Conservation (phyloP, 1,284 basidiomycete species). For the Xerocomus cyaneibrunnescens region DNA sequence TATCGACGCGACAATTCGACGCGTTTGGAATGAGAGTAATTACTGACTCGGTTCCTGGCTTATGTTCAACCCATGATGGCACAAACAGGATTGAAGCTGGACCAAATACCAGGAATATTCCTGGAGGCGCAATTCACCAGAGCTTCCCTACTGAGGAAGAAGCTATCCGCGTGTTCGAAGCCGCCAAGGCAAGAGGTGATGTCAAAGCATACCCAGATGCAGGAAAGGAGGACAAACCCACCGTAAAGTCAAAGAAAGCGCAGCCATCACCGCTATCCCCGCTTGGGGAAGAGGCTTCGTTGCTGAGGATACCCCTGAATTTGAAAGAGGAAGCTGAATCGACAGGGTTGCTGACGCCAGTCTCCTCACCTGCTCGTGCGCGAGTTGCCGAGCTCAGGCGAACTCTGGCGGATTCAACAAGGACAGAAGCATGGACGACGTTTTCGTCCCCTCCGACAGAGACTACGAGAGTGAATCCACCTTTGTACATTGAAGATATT, state of each 20-base stretch:
- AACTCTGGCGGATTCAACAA: constrained; percentile 10
- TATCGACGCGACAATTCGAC: constrained; percentile 9
- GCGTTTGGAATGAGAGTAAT: constrained; percentile 9
- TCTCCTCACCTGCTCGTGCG: constrained; percentile 3
- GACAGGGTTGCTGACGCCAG: neutral
- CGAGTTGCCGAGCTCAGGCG: constrained; percentile 9
- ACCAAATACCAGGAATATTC: constrained; percentile 41
- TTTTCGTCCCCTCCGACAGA: constrained; percentile 29
- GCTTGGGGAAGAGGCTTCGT: constrained; percentile 10
- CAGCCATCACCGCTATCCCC: constrained; percentile 17
- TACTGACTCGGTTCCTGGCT: constrained; percentile 1
- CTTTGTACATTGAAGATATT: constrained; percentile 18
- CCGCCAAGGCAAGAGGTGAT: constrained; percentile 29
- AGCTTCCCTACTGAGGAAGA: constrained; percentile 44
- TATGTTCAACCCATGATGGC: neutral
- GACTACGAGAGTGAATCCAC: constrained; percentile 19
- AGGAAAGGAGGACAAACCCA: neutral
- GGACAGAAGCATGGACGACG: constrained; percentile 3
- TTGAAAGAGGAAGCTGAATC: constrained; percentile 3
- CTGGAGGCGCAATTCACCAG: constrained; percentile 43
- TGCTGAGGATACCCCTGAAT: constrained; percentile 17
- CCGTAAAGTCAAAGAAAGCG: constrained; percentile 4
- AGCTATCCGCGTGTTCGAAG: constrained; percentile 42
- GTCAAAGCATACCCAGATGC: constrained; percentile 17
- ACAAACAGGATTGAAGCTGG: constrained; percentile 44